A percentile compares a stretch with the other conserved stretches of the same genome.
phyloP scores from a whole-genome alignment of 2,329 filamentous ascomycete genomes.

The Apiospora saccharicola region DNA sequence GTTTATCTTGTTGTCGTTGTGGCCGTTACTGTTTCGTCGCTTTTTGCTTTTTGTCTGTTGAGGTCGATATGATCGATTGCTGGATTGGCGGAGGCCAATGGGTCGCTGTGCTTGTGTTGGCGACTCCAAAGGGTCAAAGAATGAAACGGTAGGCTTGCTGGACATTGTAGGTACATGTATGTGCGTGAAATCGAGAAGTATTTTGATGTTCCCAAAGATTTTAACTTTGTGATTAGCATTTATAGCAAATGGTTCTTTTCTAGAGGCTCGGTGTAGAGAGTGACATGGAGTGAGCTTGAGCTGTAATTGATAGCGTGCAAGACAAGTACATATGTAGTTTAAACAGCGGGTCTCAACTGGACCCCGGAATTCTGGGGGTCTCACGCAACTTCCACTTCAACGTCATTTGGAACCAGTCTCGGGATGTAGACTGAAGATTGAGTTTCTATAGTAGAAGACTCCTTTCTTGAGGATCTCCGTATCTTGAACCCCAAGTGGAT shows the following conservation, averaged over 20 bases:
- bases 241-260: background rate
- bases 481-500: background rate
- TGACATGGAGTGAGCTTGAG: background rate
- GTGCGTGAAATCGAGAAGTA: background rate
- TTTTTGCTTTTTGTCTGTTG: background rate
- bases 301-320: background rate
- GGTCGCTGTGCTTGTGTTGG: too few species aligned
- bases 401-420: background rate
- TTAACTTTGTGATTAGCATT: too few species aligned
- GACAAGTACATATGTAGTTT: background rate
- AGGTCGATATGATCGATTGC: background rate
- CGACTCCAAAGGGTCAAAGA: too few species aligned
- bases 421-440: background rate
- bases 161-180: background rate
- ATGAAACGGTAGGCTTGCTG: too few species aligned
- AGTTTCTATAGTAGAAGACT: background rate
- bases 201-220: background rate
- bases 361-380: background rate
- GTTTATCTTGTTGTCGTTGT: background rate
- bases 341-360: constrained; percentile 6
- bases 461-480: background rate
- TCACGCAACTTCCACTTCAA: background rate
- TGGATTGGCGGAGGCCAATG: too few species aligned
- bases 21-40: background rate
- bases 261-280: background rate